Percentiles rank a stretch among this genome's conserved stretches.
phyloP scores from a whole-genome alignment of 345 rosid species.

The Eucalyptus regnans region DNA sequence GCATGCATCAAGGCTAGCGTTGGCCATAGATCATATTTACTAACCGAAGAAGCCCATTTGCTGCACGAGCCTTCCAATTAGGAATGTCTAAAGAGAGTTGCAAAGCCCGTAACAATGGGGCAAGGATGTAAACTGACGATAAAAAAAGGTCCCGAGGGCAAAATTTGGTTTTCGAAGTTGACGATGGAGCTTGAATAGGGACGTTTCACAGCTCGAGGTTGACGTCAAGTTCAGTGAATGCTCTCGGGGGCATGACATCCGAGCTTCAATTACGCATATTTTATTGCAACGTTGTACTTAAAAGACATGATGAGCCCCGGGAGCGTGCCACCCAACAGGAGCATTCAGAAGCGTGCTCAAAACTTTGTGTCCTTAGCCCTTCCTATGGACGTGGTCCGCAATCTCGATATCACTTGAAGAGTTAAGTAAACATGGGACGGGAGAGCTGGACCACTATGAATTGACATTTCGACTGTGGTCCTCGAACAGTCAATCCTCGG shows the following conservation, averaged over 20 bases:
- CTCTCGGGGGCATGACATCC: neutral
- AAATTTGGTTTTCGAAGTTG: neutral
- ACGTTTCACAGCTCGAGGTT: neutral
- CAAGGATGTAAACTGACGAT: neutral
- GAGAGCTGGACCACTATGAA: neutral
- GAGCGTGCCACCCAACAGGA: neutral
- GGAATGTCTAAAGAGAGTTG: neutral
- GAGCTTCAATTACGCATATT: neutral
- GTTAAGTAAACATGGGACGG: neutral
- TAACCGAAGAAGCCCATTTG: neutral
- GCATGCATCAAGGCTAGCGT: neutral
- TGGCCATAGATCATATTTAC: neutral
- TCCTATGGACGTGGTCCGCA: neutral
- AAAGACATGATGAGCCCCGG: neutral
- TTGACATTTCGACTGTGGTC: neutral
- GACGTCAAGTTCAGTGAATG: neutral
- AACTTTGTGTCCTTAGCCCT: neutral
- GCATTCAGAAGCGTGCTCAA: neutral
- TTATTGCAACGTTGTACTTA: neutral
- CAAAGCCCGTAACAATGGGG: neutral
- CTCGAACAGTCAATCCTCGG: accelerated
- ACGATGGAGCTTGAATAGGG: neutral
- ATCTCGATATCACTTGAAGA: neutral
- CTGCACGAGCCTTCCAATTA: neutral
- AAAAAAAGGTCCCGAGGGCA: neutral